Base-by-base conservation (phyloP, 2,329 filamentous ascomycete species). In the Aspergillus sp. region DNA sequence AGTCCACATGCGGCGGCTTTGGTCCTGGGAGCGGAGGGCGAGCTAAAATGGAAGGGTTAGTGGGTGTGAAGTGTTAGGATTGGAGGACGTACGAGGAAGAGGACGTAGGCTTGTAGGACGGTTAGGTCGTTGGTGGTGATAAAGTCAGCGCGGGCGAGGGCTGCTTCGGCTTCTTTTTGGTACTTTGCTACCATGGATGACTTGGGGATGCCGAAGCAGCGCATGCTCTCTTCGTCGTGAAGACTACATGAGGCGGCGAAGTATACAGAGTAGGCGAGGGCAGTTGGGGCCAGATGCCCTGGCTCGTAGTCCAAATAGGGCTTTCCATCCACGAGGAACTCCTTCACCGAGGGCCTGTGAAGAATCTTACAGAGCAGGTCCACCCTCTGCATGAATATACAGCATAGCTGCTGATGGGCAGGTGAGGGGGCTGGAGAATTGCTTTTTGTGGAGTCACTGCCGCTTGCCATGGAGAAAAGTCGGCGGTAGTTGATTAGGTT, bases 1-100 rank as follows among this genome's bases (percentile, higher is more conserved):
- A 4, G 72, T 75, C 72, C 73, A 75, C 6, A 71, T 67, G n/a
- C 71, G 66, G 39, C 72, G 68, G 38, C 67, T 73, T 61, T 72
- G 70, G 55, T 74, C 71, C 58, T 72, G 71, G 4, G 63, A 69
- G 17, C 72, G 69, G 13, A 58, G 60, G 1, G 60, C 39, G 19
- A 65, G 23, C 63, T 64, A 12, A 4, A 30, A 30, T 23, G 12
- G 4, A 36, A 23, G 21, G 54, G 43, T 39, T 12, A 59, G 30
- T 39, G 10, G 23, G 19, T 5, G 32, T 36, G 30, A 5, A 12
- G 9, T 10, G 10, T 19, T 19, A 4, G 3, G 1, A 48, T 57
- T 15, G 13, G 4, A 10, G 15, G 39, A 9, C 49, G 55, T 61
- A 74, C 72, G 49, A 74, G 58, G 23, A 69, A 74, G 3, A 75